Conservation (phyloP, 345 rosid genomes). For the Eucalyptus pumila region DNA sequence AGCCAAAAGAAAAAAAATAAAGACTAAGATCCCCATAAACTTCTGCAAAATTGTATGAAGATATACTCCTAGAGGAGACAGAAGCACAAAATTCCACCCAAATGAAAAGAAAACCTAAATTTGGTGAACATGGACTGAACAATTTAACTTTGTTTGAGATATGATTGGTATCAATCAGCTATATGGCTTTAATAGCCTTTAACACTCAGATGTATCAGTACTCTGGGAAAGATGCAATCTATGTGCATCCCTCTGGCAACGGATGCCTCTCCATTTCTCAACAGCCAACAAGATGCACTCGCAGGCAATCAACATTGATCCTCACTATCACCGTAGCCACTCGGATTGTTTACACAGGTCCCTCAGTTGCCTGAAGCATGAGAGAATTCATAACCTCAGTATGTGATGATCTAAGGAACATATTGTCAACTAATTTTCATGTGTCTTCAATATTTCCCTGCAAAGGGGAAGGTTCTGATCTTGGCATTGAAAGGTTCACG, state of each 20-base stretch:
- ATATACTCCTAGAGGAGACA: neutral
- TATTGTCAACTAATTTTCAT: neutral
- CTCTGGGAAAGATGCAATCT: neutral
- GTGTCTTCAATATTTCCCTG: neutral
- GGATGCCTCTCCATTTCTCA: neutral
- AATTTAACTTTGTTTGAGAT: neutral
- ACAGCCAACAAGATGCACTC: neutral
- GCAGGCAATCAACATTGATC: neutral
- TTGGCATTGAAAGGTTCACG: neutral
- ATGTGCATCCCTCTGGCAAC: neutral
- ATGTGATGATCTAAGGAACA: neutral
- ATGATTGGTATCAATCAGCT: neutral
- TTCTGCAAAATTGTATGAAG: neutral
- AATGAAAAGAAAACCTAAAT: neutral
- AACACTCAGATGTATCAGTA: neutral
- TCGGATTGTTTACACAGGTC: neutral
- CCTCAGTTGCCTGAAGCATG: neutral
- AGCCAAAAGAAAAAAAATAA: neutral
- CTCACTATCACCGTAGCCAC: neutral
- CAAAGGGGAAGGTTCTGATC: neutral
- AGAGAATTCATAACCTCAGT: neutral
- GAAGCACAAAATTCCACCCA: neutral
- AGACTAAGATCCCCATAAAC: neutral
- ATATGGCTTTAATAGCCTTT: neutral
- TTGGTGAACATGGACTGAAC: neutral